These are phyloP conservation scores for Lasiodiplodia sp. DNA, from an alignment of 2,329 filamentous ascomycete genomes.

Conservation along the genomic window DNA sequence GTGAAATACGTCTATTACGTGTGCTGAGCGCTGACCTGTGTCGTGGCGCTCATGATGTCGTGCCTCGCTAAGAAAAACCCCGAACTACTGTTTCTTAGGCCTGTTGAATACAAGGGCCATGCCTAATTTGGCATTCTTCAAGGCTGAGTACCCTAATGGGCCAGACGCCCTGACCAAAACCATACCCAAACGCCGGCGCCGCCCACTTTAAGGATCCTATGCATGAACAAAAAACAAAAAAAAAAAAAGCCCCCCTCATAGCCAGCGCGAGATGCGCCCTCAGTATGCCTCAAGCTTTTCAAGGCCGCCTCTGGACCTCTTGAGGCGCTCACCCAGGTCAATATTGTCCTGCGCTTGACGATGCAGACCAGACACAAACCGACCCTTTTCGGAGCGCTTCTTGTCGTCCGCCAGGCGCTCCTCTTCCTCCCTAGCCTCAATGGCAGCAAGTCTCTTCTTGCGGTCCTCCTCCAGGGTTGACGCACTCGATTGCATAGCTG, in stretches of 20 bases:
- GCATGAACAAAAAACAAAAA: neutral
- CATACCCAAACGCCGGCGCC: neutral
- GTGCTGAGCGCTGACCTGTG: slow-evolving; percentile 6
- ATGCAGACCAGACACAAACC: slow-evolving; percentile 45
- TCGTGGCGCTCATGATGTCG: slow-evolving; percentile 26
- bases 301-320: slow-evolving; percentile 28
- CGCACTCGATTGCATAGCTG: slow-evolving; percentile 51
- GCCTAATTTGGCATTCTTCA: slow-evolving; percentile 7
- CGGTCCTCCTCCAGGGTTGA: slow-evolving; percentile 75
- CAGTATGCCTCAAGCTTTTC: slow-evolving; percentile 29
- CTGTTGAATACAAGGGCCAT: slow-evolving; percentile 14
- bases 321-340: slow-evolving; percentile 32
- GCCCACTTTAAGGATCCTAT: neutral
- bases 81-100: neutral
- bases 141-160: neutral
- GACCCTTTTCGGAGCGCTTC: slow-evolving; percentile 44
- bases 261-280: neutral
- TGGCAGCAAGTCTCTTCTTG: slow-evolving; percentile 69
- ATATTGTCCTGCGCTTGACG: slow-evolving; percentile 34
- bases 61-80: slow-evolving; percentile 12
- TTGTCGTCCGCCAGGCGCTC: slow-evolving; percentile 71
- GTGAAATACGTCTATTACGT: slow-evolving; percentile 17
- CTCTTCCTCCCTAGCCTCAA: slow-evolving; percentile 70
- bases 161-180: neutral
- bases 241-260: neutral